These are phyloP conservation scores for Mycena rebaudengoi DNA, from an alignment of 768 basidiomycete genomes.

Conservation along the genomic window DNA sequence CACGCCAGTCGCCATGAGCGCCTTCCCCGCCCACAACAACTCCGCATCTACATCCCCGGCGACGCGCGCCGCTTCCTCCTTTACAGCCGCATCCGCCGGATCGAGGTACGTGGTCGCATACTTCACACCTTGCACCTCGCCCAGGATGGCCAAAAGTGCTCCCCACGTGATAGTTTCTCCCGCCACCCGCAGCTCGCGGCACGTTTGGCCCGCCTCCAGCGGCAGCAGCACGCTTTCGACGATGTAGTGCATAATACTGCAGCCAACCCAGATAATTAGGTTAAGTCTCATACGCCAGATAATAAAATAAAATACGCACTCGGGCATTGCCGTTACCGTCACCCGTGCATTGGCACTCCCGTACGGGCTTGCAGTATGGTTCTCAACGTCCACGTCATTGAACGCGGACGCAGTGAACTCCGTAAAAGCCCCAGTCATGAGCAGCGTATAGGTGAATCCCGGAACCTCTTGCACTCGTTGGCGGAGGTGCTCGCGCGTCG, in stretches of 20 bases:
- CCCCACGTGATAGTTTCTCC: slow-evolving; percentile 1
- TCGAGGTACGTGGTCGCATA: background rate
- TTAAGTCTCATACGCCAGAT: no score
- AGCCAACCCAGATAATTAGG: no score
- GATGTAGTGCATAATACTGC: background rate
- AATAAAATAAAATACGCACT: slow-evolving; percentile 7
- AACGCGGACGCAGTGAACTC: background rate
- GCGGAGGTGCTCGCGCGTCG: background rate
- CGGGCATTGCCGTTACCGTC: background rate
- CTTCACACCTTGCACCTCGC: background rate
- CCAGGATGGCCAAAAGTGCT: background rate
- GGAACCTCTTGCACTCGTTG: background rate
- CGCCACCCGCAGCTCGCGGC: background rate
- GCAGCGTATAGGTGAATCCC: background rate
- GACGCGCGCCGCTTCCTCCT: background rate
- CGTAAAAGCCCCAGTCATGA: slow-evolving; percentile 1
- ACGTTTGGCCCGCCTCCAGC: background rate
- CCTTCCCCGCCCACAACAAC: background rate
- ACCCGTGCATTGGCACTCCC: background rate
- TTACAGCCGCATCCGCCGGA: background rate
- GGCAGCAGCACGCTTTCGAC: background rate
- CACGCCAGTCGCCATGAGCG: background rate
- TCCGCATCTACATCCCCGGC: background rate
- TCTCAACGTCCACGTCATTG: background rate
- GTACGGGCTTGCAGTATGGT: slow-evolving; percentile 3